These are phyloP conservation scores for Umbelopsis vinacea DNA, from an alignment of 192 early-diverging fungal species.

Conservation along the genomic window DNA sequence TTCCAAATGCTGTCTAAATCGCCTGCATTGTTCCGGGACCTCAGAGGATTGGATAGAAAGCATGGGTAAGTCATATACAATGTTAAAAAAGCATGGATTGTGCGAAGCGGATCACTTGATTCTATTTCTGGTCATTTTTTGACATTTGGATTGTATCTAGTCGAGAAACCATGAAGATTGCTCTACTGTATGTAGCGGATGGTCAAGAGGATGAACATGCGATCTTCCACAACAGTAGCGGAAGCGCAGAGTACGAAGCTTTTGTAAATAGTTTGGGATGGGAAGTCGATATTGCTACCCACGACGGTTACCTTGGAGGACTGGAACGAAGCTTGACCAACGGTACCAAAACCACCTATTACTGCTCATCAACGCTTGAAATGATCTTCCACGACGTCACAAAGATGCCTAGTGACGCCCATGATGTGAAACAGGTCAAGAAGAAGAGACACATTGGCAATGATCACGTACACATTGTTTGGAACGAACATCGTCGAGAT, in stretches of 20 bases:
- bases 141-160: conserved; percentile 31
- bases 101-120: too few species aligned
- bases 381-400: conserved; percentile 92
- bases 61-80: conserved; percentile 58
- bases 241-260: conserved; percentile 75
- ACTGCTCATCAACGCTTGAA: conserved; percentile 81
- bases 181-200: conserved; percentile 87
- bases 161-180: conserved; percentile 90
- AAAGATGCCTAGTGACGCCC: conserved; percentile 81
- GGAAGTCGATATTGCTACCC: conserved; percentile 85
- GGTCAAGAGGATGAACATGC: conserved; percentile 89
- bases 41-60: conserved; percentile 81
- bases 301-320: conserved; percentile 87
- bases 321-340: conserved; percentile 81
- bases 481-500: conserved; percentile 92
- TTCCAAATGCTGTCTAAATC: conserved; percentile 73
- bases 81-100: neutral
- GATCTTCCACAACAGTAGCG: conserved; percentile 79
- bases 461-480: conserved; percentile 97
- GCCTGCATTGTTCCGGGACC: conserved; percentile 66
- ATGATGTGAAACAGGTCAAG: conserved; percentile 85
- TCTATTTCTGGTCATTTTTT: neutral
- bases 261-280: conserved; percentile 94
- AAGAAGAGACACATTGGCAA: conserved; percentile 99
- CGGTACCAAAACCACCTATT: conserved; percentile 80